Conservation (phyloP, 2,329 filamentous ascomycete species). For the Cordyceps pruinosa region DNA sequence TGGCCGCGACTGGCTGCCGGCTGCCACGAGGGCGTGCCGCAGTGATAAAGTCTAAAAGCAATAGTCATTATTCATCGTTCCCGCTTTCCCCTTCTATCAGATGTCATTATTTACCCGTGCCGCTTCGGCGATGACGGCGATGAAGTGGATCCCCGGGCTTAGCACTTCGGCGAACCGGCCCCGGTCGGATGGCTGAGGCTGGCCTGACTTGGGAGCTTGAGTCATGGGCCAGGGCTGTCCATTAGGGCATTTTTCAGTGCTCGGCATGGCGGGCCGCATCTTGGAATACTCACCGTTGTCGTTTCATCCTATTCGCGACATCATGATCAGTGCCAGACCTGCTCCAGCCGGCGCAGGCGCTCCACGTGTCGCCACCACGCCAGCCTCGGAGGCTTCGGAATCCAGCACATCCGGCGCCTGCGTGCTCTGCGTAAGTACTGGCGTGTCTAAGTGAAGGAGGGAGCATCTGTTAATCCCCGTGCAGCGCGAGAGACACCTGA, state of each 20-base stretch:
- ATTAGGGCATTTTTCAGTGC: neutral
- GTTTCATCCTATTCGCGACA: neutral
- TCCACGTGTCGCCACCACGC: neutral
- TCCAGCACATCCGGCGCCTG: neutral
- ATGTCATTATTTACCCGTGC: too few relatives aligned
- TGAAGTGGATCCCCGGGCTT: slow-evolving; percentile 3
- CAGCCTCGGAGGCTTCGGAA: neutral
- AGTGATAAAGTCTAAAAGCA: too few relatives aligned
- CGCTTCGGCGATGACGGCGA: neutral
- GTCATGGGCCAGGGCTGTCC: neutral
- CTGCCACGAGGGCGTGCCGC: too few relatives aligned
- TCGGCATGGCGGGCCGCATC: neutral
- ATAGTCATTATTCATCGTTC: too few relatives aligned
- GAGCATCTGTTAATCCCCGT: too few relatives aligned
- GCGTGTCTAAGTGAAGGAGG: too few relatives aligned
- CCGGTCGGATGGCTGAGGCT: neutral
- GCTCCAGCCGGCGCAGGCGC: too few relatives aligned
- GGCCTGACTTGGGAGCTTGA: neutral
- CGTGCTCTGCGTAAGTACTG: neutral
- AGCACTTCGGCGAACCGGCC: neutral
- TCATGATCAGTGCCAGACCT: neutral
- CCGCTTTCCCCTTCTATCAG: too few relatives aligned
- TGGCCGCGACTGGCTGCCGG: too few relatives aligned
- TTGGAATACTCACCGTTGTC: neutral
- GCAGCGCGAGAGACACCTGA: slow-evolving; percentile 4